Conservation (phyloP, 176 grass and related monocot species). For the Oryza punctata region DNA sequence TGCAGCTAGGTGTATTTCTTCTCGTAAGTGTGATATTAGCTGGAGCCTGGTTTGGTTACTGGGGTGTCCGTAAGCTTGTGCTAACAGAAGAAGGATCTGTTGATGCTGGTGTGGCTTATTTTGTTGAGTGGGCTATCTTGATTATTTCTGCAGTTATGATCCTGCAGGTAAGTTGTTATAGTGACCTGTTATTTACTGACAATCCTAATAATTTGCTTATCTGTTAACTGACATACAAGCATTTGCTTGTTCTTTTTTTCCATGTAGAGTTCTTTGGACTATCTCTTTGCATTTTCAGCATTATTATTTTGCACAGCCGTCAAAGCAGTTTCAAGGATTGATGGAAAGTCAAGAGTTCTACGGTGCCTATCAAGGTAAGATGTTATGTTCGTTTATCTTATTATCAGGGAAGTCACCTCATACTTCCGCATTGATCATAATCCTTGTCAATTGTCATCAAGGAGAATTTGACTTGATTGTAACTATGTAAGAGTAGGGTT, state of each 20-base stretch:
- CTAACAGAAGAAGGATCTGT: slow-evolving; percentile 91
- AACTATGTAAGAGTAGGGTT: background rate
- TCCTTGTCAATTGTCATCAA: background rate
- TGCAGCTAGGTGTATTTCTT: slow-evolving; percentile 86
- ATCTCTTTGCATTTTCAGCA: slow-evolving; percentile 58
- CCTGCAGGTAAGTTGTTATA: slow-evolving; percentile 69
- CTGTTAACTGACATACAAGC: slow-evolving; percentile 22
- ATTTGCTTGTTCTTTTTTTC: slow-evolving; percentile 14
- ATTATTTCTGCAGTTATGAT: slow-evolving; percentile 84
- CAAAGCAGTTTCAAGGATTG: slow-evolving; percentile 52
- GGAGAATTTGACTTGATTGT: background rate
- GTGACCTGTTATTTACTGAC: background rate
- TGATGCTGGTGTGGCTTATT: slow-evolving; percentile 75
- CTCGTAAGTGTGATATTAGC: slow-evolving; percentile 69
- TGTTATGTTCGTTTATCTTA: background rate
- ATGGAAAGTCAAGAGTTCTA: slow-evolving; percentile 47
- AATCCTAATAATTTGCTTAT: slow-evolving; percentile 26
- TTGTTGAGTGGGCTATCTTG: slow-evolving; percentile 84
- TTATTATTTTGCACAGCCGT: slow-evolving; percentile 53
- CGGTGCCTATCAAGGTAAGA: slow-evolving; percentile 51
- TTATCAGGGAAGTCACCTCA: background rate
- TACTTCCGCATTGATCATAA: background rate
- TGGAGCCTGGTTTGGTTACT: slow-evolving; percentile 98
- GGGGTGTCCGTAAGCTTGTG: slow-evolving; percentile 94
- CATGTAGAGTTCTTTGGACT: slow-evolving; percentile 85